Evolutionary conservation across 345 rosid genomes (phyloP).

Genomic region (Dimocarpus longan): DNA sequence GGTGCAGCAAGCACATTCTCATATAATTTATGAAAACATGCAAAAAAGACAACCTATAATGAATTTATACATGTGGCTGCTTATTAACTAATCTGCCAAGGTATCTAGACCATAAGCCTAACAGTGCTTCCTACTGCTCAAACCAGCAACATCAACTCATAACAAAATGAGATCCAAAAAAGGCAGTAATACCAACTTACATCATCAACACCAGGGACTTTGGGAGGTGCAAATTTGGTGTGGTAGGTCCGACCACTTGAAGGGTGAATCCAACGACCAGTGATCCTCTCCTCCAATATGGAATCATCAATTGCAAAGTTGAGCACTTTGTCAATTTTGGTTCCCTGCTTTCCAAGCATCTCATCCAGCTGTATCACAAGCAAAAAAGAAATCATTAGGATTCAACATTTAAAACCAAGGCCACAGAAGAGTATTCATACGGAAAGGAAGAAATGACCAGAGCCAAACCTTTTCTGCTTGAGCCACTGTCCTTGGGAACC

Average conservation of each 20-base stretch:
- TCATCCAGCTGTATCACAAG: slow-evolving; percentile 69
- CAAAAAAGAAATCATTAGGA: slow-evolving; percentile 20
- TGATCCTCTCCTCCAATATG: slow-evolving; percentile 91
- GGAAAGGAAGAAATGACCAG: background rate
- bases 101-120: background rate
- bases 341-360: slow-evolving; percentile 80
- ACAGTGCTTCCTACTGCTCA: background rate
- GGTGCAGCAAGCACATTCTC: background rate
- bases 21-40: background rate
- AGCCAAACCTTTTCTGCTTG: slow-evolving; percentile 78
- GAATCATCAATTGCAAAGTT: slow-evolving; percentile 86
- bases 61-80: background rate
- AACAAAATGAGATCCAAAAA: slow-evolving; percentile 3
- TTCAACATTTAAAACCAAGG: background rate
- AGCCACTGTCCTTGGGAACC: slow-evolving; percentile 83
- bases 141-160: background rate
- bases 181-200: slow-evolving; percentile 42
- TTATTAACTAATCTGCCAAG: background rate
- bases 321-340: slow-evolving; percentile 73
- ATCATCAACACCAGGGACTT: slow-evolving; percentile 71
- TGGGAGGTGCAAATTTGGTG: slow-evolving; percentile 78
- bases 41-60: background rate
- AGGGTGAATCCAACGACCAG: slow-evolving; percentile 93
- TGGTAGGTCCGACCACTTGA: slow-evolving; percentile 91
- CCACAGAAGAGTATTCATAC: background rate